phyloP scores from a whole-genome alignment of 306 rosid species.

The Senna siamea region DNA sequence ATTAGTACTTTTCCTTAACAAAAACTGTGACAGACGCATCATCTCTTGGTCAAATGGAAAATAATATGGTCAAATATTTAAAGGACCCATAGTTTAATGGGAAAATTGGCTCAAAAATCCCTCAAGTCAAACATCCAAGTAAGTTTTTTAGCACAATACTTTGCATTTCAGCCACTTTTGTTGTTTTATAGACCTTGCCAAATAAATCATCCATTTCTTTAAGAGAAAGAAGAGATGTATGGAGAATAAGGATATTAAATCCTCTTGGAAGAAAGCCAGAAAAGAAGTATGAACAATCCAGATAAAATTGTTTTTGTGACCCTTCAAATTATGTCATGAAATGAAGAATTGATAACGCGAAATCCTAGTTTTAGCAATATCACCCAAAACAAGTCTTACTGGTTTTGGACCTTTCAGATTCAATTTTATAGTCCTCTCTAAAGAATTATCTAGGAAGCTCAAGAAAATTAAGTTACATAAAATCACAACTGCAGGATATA shows the following conservation, averaged over 20 bases:
- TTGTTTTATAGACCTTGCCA: background rate
- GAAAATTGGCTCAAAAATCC: background rate
- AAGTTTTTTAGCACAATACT: background rate
- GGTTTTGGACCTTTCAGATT: background rate
- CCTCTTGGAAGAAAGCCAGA: background rate
- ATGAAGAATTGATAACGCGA: background rate
- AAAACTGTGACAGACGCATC: background rate
- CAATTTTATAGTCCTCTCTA: background rate
- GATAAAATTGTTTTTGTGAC: background rate
- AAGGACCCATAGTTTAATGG: slow-evolving; percentile 1
- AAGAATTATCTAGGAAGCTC: background rate
- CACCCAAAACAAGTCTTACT: too few species aligned
- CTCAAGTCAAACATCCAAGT: background rate
- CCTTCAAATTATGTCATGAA: background rate
- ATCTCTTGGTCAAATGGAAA: slow-evolving; percentile 5
- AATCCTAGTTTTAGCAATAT: background rate
- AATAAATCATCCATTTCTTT: background rate
- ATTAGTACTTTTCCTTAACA: background rate
- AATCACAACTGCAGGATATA: slow-evolving; percentile 10
- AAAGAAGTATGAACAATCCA: background rate
- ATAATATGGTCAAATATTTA: background rate
- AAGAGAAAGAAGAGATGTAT: background rate
- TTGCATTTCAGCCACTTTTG: background rate
- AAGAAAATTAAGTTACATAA: slow-evolving; percentile 22
- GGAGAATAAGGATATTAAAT: background rate